Percentiles rank a stretch among this genome's conserved stretches.
These are phyloP conservation scores for Botrytis fabae DNA, from an alignment of 2,329 filamentous ascomycete genomes.

Conservation along the genomic window DNA sequence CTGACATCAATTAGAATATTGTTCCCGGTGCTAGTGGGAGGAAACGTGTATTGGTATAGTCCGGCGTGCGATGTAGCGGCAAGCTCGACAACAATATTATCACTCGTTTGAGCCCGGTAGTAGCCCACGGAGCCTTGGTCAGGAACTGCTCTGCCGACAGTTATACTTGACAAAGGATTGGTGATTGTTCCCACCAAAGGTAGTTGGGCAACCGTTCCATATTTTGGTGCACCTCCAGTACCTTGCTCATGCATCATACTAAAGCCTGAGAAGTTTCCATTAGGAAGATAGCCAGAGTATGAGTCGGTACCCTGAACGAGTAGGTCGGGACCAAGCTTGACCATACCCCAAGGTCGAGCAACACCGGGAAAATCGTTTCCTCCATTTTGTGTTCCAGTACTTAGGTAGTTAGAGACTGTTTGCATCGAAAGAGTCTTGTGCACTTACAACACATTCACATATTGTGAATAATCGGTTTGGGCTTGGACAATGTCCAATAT, in stretches of 20 bases:
- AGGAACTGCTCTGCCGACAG: constrained; percentile 53
- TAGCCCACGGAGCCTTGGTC: constrained; percentile 60
- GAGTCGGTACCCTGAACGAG: constrained; percentile 51
- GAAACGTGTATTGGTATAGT: constrained; percentile 62
- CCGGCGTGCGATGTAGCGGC: constrained; percentile 57
- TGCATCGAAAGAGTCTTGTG: neutral
- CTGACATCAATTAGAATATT: constrained; percentile 34
- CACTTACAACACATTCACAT: constrained; percentile 36
- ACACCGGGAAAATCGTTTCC: constrained; percentile 49
- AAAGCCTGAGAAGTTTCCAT: constrained; percentile 58
- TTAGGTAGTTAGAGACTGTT: constrained; percentile 20
- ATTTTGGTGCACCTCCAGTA: constrained; percentile 69
- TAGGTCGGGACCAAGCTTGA: constrained; percentile 45
- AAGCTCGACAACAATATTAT: constrained; percentile 58
- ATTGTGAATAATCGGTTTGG: constrained; percentile 31
- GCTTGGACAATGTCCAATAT: constrained; percentile 7
- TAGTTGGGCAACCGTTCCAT: constrained; percentile 64
- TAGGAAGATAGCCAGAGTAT: constrained; percentile 54
- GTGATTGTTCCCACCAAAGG: constrained; percentile 51
- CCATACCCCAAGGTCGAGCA: constrained; percentile 47
- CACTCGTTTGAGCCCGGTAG: constrained; percentile 57
- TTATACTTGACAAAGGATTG: constrained; percentile 57
- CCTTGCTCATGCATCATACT: constrained; percentile 66
- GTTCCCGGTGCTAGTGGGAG: constrained; percentile 35
- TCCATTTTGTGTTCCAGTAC: constrained; percentile 45